Evolutionary conservation across 495 filamentous ascomycete genomes (phyloP).

Genomic region (Neurospora tetraspora): DNA sequence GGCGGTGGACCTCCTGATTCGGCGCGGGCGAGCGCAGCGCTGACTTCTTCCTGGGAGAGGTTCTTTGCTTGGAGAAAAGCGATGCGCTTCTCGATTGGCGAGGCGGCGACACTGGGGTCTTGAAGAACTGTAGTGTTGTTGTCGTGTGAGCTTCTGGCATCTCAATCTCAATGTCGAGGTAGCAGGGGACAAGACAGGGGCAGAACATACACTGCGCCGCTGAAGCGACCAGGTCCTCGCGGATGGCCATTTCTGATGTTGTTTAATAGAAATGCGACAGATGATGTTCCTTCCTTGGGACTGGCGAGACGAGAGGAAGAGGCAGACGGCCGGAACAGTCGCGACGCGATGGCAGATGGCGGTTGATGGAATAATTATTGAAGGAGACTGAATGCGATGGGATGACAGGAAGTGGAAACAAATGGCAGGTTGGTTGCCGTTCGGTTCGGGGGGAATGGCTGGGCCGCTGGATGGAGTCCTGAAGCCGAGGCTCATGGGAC

Average conservation of each 20-base stretch:
- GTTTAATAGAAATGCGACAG: not conserved
- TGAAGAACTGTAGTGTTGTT: conserved; percentile 60
- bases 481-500: not conserved
- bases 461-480: not conserved
- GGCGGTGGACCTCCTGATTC: conserved; percentile 41
- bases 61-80: conserved; percentile 96
- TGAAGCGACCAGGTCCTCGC: conserved; percentile 77
- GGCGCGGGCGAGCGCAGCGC: conserved; percentile 66
- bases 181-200: conserved; percentile 12
- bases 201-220: conserved; percentile 47
- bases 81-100: conserved; percentile 84
- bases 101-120: conserved; percentile 81
- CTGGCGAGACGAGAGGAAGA: not conserved
- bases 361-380: not conserved
- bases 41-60: conserved; percentile 90
- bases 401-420: not conserved
- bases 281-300: not conserved
- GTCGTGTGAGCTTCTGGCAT: not conserved
- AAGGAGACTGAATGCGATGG: not conserved
- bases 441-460: not conserved
- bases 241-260: conserved; percentile 52
- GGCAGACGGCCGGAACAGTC: not conserved
- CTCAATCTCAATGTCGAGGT: too few species aligned
- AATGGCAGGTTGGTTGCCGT: not conserved
- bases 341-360: not conserved